Evolutionary conservation across 2,329 filamentous ascomycete genomes (phyloP).

Genomic region (Diaporthe humulicola): DNA sequence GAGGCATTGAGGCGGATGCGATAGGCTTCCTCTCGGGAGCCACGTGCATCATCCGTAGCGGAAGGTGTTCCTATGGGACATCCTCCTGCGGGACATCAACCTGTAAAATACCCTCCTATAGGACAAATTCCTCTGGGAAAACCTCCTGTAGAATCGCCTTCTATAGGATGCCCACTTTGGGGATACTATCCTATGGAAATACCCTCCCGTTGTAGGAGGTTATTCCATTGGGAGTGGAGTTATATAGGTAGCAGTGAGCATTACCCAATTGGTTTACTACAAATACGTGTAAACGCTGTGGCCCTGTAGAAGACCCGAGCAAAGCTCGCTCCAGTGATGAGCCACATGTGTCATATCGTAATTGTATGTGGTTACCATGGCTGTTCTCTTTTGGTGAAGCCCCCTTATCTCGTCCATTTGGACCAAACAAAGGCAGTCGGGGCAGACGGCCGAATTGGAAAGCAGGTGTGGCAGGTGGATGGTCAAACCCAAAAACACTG

Average conservation of each 20-base stretch:
- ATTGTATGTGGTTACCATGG: not conserved
- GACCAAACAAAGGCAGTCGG: not conserved
- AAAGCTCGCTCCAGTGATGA: not conserved
- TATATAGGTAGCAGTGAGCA: no score
- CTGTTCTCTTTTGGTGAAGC: not conserved
- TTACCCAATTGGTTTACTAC: not conserved
- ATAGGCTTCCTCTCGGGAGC: not conserved
- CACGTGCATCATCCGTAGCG: not conserved
- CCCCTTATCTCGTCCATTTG: not conserved
- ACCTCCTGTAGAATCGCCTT: no score
- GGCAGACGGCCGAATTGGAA: not conserved
- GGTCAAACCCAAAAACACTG: not conserved
- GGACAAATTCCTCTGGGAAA: no score
- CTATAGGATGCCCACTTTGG: no score
- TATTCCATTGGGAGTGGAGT: no score
- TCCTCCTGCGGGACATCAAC: no score
- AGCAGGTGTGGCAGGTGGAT: not conserved
- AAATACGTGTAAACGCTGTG: not conserved
- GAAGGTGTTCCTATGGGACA: no score
- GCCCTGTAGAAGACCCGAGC: no score
- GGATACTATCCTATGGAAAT: no score
- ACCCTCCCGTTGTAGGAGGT: no score
- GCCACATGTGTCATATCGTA: not conserved
- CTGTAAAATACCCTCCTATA: no score
- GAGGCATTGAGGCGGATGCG: not conserved